These are phyloP conservation scores for Candida mattraensis DNA, from an alignment of 805 yeast species.

Conservation along the genomic window DNA sequence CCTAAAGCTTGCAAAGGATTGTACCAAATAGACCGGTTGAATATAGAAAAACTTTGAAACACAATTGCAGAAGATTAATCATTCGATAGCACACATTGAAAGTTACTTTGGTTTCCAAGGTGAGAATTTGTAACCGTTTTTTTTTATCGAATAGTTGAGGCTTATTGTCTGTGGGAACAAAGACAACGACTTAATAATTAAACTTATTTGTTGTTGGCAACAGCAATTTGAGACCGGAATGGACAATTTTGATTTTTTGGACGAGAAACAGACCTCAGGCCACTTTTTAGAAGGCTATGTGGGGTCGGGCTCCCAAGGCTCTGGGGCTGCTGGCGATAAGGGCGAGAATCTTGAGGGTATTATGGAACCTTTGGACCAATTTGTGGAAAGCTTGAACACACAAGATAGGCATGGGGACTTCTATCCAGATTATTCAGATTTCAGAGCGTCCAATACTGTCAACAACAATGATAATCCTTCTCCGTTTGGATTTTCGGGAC, in stretches of 20 bases:
- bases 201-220: constrained; percentile 1
- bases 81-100: no score
- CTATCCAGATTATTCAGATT: neutral
- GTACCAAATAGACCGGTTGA: no score
- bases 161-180: no score
- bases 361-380: constrained; percentile 17
- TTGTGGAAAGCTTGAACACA: constrained; percentile 15
- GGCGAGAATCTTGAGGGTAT: constrained; percentile 8
- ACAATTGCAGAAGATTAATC: no score
- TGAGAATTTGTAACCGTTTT: no score
- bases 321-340: neutral
- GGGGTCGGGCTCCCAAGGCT: neutral
- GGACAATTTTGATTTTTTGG: constrained; percentile 20
- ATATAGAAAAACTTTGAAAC: no score
- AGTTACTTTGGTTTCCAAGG: no score
- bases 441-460: neutral
- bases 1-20: no score
- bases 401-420: constrained; percentile 1
- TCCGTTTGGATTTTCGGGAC: constrained; percentile 14
- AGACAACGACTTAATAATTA: no score
- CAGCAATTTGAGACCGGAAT: constrained; percentile 9
- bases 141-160: no score
- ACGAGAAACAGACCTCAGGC: constrained; percentile 12
- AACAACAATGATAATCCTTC: constrained; percentile 6
- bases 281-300: constrained; percentile 1